Conservation (phyloP, 805 yeast species). For the Lachancea kluyveri region DNA sequence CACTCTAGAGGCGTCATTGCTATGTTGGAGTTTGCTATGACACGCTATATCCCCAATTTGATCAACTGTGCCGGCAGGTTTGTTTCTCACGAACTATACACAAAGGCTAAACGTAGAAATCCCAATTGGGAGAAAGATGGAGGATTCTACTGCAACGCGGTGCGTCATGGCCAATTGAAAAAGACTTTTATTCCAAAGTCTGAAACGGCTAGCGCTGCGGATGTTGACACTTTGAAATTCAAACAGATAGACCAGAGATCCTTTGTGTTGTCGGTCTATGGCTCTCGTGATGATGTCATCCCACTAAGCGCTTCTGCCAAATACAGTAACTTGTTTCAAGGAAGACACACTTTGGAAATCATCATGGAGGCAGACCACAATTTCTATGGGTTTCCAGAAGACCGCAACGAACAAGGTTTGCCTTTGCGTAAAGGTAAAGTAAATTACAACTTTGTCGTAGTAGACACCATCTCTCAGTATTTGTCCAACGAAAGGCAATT, state of each 20-base stretch:
- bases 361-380: slow-evolving; percentile 77
- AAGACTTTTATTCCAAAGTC: slow-evolving; percentile 37
- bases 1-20: slow-evolving; percentile 82
- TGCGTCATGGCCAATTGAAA: slow-evolving; percentile 46
- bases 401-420: slow-evolving; percentile 32
- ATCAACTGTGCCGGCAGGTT: slow-evolving; percentile 73
- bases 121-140: slow-evolving; percentile 37
- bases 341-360: slow-evolving; percentile 51
- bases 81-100: slow-evolving; percentile 41
- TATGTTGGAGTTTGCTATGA: slow-evolving; percentile 62
- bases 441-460: slow-evolving; percentile 55
- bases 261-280: slow-evolving; percentile 63
- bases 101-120: slow-evolving; percentile 30
- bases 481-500: slow-evolving; percentile 36
- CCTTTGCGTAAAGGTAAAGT: slow-evolving; percentile 44
- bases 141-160: slow-evolving; percentile 36
- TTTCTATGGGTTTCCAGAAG: slow-evolving; percentile 48
- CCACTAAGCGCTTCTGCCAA: slow-evolving; percentile 56
- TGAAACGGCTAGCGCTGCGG: slow-evolving; percentile 48
- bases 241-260: slow-evolving; percentile 38
- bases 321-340: slow-evolving; percentile 51
- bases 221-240: slow-evolving; percentile 40
- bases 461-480: slow-evolving; percentile 36
- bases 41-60: slow-evolving; percentile 50
- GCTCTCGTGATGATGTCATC: slow-evolving; percentile 58